Base-by-base conservation (phyloP, 805 yeast species). In the Saccharomyces mikatae region DNA sequence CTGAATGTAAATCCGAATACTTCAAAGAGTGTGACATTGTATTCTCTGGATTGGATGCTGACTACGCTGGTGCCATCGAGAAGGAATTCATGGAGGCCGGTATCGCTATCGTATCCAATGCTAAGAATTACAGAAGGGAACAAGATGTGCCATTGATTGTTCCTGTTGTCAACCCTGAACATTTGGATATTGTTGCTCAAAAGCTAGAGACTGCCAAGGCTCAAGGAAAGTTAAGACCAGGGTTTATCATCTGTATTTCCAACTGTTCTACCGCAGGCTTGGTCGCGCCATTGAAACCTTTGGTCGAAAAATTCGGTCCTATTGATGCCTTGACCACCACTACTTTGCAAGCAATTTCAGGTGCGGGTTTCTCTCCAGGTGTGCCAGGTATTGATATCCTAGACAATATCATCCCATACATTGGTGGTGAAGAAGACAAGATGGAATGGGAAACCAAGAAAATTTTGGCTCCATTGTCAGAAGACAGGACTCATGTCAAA, bases 251-350 rank as follows among this genome's bases (percentile, higher is more conserved):
- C 48, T 94, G 99, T 75, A 94, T 92, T 68, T 91, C 98, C 56
- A 94, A 94, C 78, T 94, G 99, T 76, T 91, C 98, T 49, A 94
- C 99, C 41, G 99, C 98, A 4, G 98, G 98, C 46, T 78, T 94
- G 54, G 98, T 94, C 22, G 97, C 97, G 13, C 98, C 98, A 50
- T 78, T 94, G 69, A 89, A 89, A 69, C 98, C 99, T n/a, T 78
- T 94, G 64, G 87, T 86, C 51, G 96, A 90, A 56, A 73, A 76
- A 50, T 92, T 88, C 68, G 99, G 98, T 50, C 97, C 98, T 48
- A 81, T 94, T 56, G 91, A 88, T 56, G 79, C 84, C 26, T 80
- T 92, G 62, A 85, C 96, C 13, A 81, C 96, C 50, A 89, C 97
- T 53, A 94, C 99, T 14, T 73, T 94, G 71, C 99, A 94, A 72